Evolutionary conservation across 2,329 filamentous ascomycete species (phyloP).

Genomic region (Epichloe sp.): DNA sequence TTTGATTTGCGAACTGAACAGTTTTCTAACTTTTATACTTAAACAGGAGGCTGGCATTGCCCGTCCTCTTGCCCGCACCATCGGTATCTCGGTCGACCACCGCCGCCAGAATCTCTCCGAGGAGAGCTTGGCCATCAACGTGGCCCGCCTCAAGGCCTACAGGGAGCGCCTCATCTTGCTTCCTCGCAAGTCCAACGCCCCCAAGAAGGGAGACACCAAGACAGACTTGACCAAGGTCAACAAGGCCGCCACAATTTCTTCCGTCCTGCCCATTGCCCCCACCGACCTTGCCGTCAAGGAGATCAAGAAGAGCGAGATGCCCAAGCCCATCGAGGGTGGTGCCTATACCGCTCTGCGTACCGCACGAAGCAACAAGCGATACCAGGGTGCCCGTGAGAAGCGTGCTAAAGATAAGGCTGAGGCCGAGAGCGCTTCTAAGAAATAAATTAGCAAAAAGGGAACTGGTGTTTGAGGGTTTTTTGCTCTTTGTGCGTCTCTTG

Average conservation of each 20-base stretch:
- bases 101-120: conserved; percentile 95
- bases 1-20: not conserved
- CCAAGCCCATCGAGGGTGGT: conserved; percentile 62
- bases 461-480: conserved; percentile 29
- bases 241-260: conserved; percentile 33
- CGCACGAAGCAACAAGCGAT: conserved; percentile 70
- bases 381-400: conserved; percentile 82
- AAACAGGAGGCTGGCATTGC: conserved; percentile 82
- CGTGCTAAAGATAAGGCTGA: conserved; percentile 77
- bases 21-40: conserved; percentile 21
- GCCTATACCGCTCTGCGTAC: conserved; percentile 80
- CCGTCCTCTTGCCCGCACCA: conserved; percentile 84
- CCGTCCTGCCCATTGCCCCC: conserved; percentile 61
- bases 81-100: conserved; percentile 93
- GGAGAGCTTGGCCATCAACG: conserved; percentile 89
- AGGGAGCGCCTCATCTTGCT: conserved; percentile 92
- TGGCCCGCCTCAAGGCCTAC: conserved; percentile 97
- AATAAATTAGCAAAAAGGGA: conserved; percentile 46
- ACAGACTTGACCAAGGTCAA: conserved; percentile 61
- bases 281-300: conserved; percentile 51
- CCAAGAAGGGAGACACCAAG: conserved; percentile 86
- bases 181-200: conserved; percentile 85
- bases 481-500: conserved; percentile 28
- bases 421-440: conserved; percentile 67
- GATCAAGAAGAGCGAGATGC: conserved; percentile 72